phyloP scores from a whole-genome alignment of 176 grass and related monocot genomes.

The Tillandsia leiboldiana region DNA sequence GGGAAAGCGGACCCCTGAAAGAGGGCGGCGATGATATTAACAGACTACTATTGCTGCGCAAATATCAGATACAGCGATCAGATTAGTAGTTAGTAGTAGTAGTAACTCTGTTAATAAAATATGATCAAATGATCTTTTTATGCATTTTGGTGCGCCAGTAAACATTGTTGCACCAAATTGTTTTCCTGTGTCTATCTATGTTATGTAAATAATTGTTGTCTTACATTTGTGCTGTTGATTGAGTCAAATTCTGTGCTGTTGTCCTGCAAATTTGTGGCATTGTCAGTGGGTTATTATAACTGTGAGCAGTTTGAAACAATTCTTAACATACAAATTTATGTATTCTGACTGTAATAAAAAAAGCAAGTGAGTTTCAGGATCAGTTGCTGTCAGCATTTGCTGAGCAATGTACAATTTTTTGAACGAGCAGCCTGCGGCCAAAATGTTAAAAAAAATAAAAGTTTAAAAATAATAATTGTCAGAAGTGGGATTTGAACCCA shows the following conservation, averaged over 20 bases:
- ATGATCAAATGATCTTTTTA: not conserved
- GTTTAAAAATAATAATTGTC: not conserved
- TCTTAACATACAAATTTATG: too few species aligned
- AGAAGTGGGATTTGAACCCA: slow-evolving; percentile 63
- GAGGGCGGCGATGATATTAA: not conserved
- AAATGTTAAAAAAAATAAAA: too few species aligned
- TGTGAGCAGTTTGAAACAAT: not conserved
- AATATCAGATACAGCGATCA: too few species aligned
- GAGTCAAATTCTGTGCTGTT: not conserved
- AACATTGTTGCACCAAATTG: not conserved
- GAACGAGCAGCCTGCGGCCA: too few species aligned
- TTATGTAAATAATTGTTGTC: not conserved
- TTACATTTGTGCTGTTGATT: not conserved
- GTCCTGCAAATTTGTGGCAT: not conserved
- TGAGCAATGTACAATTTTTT: too few species aligned
- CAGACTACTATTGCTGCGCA: too few species aligned
- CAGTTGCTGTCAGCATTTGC: too few species aligned
- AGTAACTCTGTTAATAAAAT: not conserved
- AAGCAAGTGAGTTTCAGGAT: too few species aligned
- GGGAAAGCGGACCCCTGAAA: slow-evolving; percentile 51
- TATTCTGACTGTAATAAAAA: too few species aligned
- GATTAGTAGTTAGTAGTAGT: too few species aligned
- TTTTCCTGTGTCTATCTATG: not conserved
- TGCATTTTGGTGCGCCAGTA: not conserved
- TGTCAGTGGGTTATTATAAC: not conserved